Base-by-base conservation (phyloP, 164 flowering plant species). In the Nelumbo lutea region DNA sequence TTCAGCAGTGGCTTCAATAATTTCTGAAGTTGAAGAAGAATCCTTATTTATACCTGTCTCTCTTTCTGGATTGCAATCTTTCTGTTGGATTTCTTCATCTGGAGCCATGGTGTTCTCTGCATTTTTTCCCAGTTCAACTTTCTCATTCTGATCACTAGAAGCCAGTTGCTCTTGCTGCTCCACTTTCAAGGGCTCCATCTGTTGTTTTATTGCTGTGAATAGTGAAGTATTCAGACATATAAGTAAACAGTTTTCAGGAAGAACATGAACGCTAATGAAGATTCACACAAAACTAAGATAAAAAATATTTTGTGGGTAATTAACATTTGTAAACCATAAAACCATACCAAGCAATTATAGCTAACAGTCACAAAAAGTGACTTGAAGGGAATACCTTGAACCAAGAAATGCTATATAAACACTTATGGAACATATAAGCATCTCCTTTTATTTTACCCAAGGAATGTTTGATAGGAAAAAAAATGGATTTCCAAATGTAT, bases 111-210 rank as follows among this genome's bases (percentile, higher is more conserved):
- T 53, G 57, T 53, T 53, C 4, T 80, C 69, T 38, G 66, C 80
- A 60, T 62, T 69, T 61, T 42, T 72, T 38, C 63, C 72, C 61
- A 79, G 74, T 66, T 78, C 76, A 67, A 42, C 72, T 50, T 51
- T 64, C 62, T 78, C 77, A 70, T 71, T 67, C 50, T 66, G 61
- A 41, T 77, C 63, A 73, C 77, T 84, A 51, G 84, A 76, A 15
- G 64, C 69, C 67, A 84, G 64, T 38, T 75, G 59, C 62, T 62
- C 73, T 71, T 90, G 91, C 62, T 85, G 86, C 67, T 85, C 80
- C 46, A 84, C 42, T 41, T 88, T 79, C 77, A 87, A 74, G 42
- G 89, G 79, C 73, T 81, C 79, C 93, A 90, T 85, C 70, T 83
- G 81, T 68, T 65, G 81, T 69, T 73, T 78, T 51, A 69, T 73